Conservation (phyloP, 176 grass and related monocot genomes). For the Poa annua region DNA sequence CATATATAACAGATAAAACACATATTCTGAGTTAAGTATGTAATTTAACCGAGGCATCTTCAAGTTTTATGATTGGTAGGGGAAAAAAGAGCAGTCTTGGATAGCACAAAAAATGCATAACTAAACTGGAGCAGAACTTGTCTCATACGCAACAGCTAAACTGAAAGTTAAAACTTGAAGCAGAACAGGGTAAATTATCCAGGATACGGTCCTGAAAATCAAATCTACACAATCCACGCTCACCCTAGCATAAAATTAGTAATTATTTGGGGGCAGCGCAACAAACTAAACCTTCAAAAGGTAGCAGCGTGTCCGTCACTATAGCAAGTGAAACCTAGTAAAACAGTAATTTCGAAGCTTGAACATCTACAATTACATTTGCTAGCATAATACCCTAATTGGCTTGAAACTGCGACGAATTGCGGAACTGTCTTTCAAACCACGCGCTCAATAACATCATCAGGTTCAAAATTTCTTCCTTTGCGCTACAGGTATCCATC, state of each 20-base stretch:
- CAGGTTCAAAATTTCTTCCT: neutral
- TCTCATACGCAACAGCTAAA: conserved; percentile 11
- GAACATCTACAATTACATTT: neutral
- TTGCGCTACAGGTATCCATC: neutral
- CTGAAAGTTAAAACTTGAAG: neutral
- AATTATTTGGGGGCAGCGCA: neutral
- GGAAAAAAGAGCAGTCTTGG: neutral
- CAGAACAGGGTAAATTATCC: neutral
- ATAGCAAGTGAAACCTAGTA: neutral
- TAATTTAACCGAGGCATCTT: neutral
- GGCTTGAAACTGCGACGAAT: neutral
- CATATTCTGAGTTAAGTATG: too few relatives aligned
- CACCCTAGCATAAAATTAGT: neutral
- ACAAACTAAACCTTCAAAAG: neutral
- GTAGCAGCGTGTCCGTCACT: neutral
- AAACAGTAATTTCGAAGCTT: neutral
- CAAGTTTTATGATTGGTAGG: neutral
- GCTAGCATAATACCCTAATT: neutral
- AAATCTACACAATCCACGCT: neutral
- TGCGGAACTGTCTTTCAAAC: neutral
- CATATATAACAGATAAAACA: too few relatives aligned
- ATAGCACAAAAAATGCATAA: neutral
- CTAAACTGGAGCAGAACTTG: neutral
- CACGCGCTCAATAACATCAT: neutral
- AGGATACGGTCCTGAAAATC: neutral